Conservation (phyloP, 2,329 filamentous ascomycete species). For the Drechslerella dactyloides region DNA sequence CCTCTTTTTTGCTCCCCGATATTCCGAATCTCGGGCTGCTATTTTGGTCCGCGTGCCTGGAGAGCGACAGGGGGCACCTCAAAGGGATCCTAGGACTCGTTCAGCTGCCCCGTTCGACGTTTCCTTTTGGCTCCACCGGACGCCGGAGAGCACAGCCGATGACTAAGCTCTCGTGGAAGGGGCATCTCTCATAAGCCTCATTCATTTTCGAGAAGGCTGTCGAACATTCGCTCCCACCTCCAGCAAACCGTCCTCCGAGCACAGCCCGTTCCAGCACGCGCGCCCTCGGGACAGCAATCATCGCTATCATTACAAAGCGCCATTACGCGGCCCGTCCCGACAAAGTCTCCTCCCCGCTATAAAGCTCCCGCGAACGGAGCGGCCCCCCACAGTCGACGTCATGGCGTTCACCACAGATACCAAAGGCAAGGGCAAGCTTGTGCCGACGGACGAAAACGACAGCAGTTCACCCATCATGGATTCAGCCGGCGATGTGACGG, state of each 20-base stretch:
- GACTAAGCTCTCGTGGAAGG: not conserved
- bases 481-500: constrained; percentile 71
- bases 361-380: constrained; percentile 7
- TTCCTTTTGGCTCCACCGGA: not conserved
- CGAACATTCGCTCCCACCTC: constrained; percentile 27
- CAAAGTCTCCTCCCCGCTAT: constrained; percentile 3
- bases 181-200: not conserved
- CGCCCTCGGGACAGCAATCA: not conserved
- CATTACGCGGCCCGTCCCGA: constrained; percentile 39
- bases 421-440: constrained; percentile 47
- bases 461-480: constrained; percentile 49
- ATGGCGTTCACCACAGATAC: constrained; percentile 47
- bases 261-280: not conserved
- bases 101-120: not conserved
- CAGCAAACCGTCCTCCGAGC: not conserved
- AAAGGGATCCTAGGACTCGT: too few species aligned
- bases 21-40: not conserved
- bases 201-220: constrained; percentile 44
- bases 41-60: not conserved
- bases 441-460: constrained; percentile 50
- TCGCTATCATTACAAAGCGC: constrained; percentile 34
- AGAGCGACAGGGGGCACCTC: too few species aligned
- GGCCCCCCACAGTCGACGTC: not conserved
- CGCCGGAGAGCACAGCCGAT: not conserved
- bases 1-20: constrained; percentile 4